Percentiles rank a stretch among this genome's conserved stretches.
phyloP scores from a whole-genome alignment of 306 rosid genomes.

The Begonia peltatifolia region DNA sequence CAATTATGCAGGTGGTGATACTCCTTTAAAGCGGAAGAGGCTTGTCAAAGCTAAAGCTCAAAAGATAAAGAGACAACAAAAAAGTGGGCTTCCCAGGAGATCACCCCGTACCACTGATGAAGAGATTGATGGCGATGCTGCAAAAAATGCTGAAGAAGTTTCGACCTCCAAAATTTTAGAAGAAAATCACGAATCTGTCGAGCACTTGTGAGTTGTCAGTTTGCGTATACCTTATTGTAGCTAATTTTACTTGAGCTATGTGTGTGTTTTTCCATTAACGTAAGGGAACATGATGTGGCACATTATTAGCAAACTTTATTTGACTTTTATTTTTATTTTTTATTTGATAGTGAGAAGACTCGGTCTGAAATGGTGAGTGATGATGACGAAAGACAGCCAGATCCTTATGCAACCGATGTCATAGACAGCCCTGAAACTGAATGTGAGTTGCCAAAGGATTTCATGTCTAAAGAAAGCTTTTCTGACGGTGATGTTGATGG shows the following conservation, averaged over 20 bases:
- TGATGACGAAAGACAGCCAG: slow-evolving; percentile 10
- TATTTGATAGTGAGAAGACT: background rate
- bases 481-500: slow-evolving; percentile 4
- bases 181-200: slow-evolving; percentile 5
- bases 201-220: slow-evolving; percentile 11
- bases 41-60: slow-evolving; percentile 23
- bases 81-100: slow-evolving; percentile 4
- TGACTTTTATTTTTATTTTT: too few species aligned
- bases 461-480: slow-evolving; percentile 1
- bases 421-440: background rate
- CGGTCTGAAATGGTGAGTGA: slow-evolving; percentile 5
- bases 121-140: slow-evolving; percentile 3
- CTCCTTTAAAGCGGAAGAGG: slow-evolving; percentile 3
- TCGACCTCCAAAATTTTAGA: slow-evolving; percentile 5
- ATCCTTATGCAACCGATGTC: slow-evolving; percentile 4
- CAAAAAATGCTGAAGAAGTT: slow-evolving; percentile 4
- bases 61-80: background rate
- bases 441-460: slow-evolving; percentile 11
- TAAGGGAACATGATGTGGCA: background rate
- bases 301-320: too few species aligned
- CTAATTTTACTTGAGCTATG: background rate
- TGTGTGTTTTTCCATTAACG: background rate
- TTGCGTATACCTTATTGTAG: background rate
- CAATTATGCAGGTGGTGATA: slow-evolving; percentile 11
- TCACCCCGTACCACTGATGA: slow-evolving; percentile 2